A percentile compares a stretch with the other conserved stretches of the same genome.
Evolutionary conservation across 1,284 basidiomycete genomes (phyloP).

Genomic region (Ceratobasidium sp.): DNA sequence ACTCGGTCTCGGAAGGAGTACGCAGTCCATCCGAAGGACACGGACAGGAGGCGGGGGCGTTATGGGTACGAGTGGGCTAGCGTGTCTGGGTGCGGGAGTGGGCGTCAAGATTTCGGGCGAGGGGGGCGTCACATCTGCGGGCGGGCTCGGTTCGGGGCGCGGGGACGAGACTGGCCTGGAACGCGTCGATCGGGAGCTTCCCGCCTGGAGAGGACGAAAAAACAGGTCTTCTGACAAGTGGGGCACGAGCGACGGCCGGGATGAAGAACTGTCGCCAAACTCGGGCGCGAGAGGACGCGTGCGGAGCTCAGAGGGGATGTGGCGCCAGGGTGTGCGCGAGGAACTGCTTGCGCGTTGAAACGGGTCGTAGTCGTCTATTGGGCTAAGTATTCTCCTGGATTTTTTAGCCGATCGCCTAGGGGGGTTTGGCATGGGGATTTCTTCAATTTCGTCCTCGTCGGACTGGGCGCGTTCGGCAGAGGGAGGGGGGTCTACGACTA

Average conservation of each 20-base stretch:
- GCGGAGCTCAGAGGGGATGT: constrained; percentile 5
- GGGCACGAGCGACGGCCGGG: background rate
- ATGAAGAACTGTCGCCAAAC: background rate
- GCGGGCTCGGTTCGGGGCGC: background rate
- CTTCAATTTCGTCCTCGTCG: constrained; percentile 12
- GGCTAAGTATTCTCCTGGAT: background rate
- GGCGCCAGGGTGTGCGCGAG: background rate
- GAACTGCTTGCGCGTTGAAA: background rate
- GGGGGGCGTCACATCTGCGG: background rate
- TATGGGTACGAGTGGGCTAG: background rate
- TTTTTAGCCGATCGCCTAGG: background rate
- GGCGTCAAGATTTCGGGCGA: background rate
- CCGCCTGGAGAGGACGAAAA: background rate
- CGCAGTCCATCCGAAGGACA: constrained; percentile 30
- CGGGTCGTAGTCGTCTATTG: background rate
- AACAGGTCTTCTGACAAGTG: background rate
- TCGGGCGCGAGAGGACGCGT: background rate
- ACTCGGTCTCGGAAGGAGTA: constrained; percentile 22
- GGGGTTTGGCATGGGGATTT: background rate
- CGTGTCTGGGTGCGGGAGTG: background rate
- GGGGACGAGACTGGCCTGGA: background rate
- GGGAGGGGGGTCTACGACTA: background rate
- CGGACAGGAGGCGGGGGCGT: background rate
- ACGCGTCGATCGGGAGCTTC: background rate
- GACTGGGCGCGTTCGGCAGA: background rate